Conservation (phyloP, 176 grass and related monocot genomes). For the Ensete ventricosum region DNA sequence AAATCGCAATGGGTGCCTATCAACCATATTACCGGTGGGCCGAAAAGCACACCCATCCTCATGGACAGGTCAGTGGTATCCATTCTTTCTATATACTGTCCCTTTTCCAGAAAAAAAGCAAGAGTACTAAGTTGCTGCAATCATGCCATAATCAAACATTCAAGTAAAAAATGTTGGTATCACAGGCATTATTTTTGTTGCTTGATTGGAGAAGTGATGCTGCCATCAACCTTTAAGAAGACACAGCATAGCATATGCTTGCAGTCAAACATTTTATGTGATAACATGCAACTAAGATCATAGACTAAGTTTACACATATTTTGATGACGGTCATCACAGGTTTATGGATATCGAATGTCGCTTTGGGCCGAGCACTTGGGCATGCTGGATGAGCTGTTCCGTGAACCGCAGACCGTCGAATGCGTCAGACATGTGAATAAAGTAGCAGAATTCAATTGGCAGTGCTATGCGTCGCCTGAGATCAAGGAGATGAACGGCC, state of each 20-base stretch:
- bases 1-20: constrained; percentile 64
- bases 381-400: constrained; percentile 42
- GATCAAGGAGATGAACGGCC: constrained; percentile 39
- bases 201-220: no score
- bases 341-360: constrained; percentile 87
- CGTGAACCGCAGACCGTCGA: constrained; percentile 35
- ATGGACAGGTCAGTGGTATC: constrained; percentile 30
- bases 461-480: constrained; percentile 28
- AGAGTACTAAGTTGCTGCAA: background rate
- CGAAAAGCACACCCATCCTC: constrained; percentile 16
- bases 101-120: no score
- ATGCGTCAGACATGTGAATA: constrained; percentile 49
- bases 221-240: no score
- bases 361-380: constrained; percentile 74
- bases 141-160: background rate
- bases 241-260: no score
- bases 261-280: no score
- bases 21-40: constrained; percentile 49
- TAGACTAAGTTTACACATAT: no score
- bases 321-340: constrained; percentile 19
- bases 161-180: no score
- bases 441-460: constrained; percentile 61
- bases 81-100: background rate
- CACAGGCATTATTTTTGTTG: no score
- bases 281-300: no score